Conservation (phyloP, 148 eudicot species). For the Suaeda aralocaspica region DNA sequence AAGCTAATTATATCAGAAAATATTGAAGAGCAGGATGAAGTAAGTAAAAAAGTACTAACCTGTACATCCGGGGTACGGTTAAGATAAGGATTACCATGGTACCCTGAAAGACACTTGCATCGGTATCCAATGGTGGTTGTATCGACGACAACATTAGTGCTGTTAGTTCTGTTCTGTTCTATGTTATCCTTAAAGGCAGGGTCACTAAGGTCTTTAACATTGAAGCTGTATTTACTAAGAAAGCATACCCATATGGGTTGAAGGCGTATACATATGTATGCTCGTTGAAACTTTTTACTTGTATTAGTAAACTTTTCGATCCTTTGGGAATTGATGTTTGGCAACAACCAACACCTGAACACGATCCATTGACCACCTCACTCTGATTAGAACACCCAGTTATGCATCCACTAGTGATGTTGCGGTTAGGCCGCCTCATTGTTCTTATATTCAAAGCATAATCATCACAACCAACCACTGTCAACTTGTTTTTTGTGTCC, state of each 20-base stretch:
- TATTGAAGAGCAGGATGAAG: no score
- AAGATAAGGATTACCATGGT: constrained; percentile 41
- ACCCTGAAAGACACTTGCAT: constrained; percentile 33
- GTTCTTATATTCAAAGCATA: no score
- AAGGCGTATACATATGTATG: background rate
- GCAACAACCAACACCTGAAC: constrained; percentile 24
- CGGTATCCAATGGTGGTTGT: constrained; percentile 22
- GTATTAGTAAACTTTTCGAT: constrained; percentile 12
- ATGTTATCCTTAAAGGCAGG: no score
- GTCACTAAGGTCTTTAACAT: no score
- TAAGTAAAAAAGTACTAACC: constrained; percentile 16
- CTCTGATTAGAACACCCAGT: constrained; percentile 9
- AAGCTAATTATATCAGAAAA: no score
- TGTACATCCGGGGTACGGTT: constrained; percentile 25
- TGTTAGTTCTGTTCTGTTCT: background rate
- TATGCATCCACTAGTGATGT: constrained; percentile 18
- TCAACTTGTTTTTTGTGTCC: constrained; percentile 12
- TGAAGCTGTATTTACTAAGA: no score
- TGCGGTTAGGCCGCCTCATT: no score
- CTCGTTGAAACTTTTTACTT: background rate
- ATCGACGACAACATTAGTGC: constrained; percentile 9
- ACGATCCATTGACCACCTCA: constrained; percentile 8
- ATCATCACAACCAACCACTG: constrained; percentile 22
- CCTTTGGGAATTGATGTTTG: constrained; percentile 17
- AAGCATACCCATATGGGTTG: constrained; percentile 12